Percentiles rank a stretch among this genome's conserved stretches.
phyloP scores from a whole-genome alignment of 1,139 yeast genomes.

The Geotrichum bryndzae region DNA sequence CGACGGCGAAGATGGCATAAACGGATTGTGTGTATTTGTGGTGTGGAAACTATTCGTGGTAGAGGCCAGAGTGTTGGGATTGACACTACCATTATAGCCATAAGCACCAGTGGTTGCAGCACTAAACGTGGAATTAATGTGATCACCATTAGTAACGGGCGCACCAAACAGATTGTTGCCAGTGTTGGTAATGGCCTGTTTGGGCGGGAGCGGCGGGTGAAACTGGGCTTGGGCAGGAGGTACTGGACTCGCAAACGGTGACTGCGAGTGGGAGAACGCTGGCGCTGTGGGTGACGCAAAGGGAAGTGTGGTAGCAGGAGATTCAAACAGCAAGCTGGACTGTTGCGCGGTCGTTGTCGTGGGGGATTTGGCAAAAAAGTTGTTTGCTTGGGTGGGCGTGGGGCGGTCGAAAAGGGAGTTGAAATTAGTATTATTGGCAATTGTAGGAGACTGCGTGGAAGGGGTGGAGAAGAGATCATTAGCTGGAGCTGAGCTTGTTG shows the following conservation, averaged over 20 bases:
- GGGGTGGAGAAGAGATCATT: background rate
- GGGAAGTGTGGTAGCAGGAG: background rate
- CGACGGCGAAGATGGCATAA: conserved; percentile 29
- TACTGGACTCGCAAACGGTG: background rate
- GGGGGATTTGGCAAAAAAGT: background rate
- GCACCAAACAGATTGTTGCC: background rate
- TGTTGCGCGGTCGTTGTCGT: background rate
- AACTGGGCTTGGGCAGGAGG: background rate
- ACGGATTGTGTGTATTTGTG: background rate
- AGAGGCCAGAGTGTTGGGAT: background rate
- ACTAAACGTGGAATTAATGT: conserved; percentile 53
- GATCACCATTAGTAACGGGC: conserved; percentile 46
- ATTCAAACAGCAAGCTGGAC: background rate
- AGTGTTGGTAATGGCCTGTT: background rate
- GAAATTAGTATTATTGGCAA: background rate
- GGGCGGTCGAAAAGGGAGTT: background rate
- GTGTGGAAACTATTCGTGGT: conserved; percentile 22
- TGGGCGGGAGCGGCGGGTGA: background rate
- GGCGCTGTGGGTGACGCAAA: background rate
- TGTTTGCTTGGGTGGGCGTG: background rate
- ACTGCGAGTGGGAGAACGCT: background rate
- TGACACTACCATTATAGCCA: conserved; percentile 18
- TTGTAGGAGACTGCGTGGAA: background rate
- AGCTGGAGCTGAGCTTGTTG: background rate
- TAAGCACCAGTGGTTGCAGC: conserved; percentile 69